A percentile compares a stretch with the other conserved stretches of the same genome.
phyloP scores from a whole-genome alignment of 768 basidiomycete species.

The Saitozyma sp. region DNA sequence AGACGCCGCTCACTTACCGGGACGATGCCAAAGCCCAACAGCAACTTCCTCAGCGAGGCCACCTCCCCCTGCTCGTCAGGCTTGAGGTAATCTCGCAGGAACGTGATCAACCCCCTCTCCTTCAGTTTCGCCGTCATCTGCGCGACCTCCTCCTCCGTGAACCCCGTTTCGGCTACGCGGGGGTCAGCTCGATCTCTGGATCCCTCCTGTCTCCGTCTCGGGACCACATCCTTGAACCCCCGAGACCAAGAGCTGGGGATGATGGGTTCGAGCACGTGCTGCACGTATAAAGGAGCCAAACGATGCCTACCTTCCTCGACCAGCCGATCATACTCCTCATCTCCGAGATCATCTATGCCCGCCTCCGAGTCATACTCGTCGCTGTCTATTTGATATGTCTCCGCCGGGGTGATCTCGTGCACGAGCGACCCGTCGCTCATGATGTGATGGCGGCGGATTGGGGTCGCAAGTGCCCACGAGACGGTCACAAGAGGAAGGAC shows the following conservation, averaged over 20 bases:
- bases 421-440: slow-evolving; percentile 11
- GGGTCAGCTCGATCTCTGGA: background rate
- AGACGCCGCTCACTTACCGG: slow-evolving; percentile 26
- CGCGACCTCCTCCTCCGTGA: slow-evolving; percentile 34
- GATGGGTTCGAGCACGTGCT: too few relatives aligned
- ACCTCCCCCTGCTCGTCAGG: slow-evolving; percentile 9
- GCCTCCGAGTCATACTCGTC: slow-evolving; percentile 43
- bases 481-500: too few relatives aligned
- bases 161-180: slow-evolving; percentile 36
- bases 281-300: background rate
- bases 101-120: slow-evolving; percentile 38
- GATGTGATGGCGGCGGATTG: too few relatives aligned
- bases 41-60: slow-evolving; percentile 32
- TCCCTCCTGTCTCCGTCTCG: background rate
- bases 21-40: slow-evolving; percentile 35
- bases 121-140: slow-evolving; percentile 27
- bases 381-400: slow-evolving; percentile 38
- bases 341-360: slow-evolving; percentile 22
- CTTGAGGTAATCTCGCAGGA: slow-evolving; percentile 33
- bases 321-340: slow-evolving; percentile 35
- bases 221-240: too few relatives aligned
- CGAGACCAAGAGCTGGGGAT: too few relatives aligned
- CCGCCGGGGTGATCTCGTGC: slow-evolving; percentile 25
- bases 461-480: too few relatives aligned
- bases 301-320: slow-evolving; percentile 36